Evolutionary conservation across 139 green algal species (phyloP), one percentile per base, ranked within the genome.

Genomic region (Chlamydomonas sp.): DNA sequence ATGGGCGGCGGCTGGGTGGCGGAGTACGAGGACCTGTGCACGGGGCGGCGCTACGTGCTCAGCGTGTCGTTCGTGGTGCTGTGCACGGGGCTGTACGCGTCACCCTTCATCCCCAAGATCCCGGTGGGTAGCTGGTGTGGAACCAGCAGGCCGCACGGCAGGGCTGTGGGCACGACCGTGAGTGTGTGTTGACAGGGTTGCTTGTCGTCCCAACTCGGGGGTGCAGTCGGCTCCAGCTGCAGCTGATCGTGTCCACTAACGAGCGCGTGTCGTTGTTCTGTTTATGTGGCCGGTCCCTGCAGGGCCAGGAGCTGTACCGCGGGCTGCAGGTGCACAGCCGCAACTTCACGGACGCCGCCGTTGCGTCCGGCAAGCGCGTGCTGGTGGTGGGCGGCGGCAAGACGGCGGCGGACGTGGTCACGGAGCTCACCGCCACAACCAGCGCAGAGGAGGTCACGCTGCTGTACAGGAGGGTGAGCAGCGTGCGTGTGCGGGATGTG

Each of bases 291-390:
- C 10, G 5, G 31, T 78, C 20, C 68, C 68, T 63, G 0, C 81
- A 87, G 84, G 75, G 75, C 18, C 84, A 88, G 84, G 75, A 88
- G 75, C 84, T 83, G 84, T 88, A 83, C 63, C 84, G 63, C 12
- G 84, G 74, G 59, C 64, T 88, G 63, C 84, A 88, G 74, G 84
- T 88, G 61, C 84, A 88, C 64, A 60, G 5, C 77, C 49, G 57
- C 4, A 64, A 88, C 75, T 88, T 88, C 74, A 88, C 84, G 0
- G 84, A 88, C 49, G 84, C 84, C 1, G 18, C 3, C 2, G 84
- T 88, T 57, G 84, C 74, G 15, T 63, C 57, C 5, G 84, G 84
- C 84, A 88, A 88, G 84, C 16, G 64, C 3, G 84, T 88, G 84
- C 64, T 88, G 17, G 84, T 88, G 75, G 84, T 87, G 62, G 84